Percentiles rank a stretch among this genome's conserved stretches.
phyloP scores from a whole-genome alignment of 1,139 yeast genomes.

The Diutina neorugosa region DNA sequence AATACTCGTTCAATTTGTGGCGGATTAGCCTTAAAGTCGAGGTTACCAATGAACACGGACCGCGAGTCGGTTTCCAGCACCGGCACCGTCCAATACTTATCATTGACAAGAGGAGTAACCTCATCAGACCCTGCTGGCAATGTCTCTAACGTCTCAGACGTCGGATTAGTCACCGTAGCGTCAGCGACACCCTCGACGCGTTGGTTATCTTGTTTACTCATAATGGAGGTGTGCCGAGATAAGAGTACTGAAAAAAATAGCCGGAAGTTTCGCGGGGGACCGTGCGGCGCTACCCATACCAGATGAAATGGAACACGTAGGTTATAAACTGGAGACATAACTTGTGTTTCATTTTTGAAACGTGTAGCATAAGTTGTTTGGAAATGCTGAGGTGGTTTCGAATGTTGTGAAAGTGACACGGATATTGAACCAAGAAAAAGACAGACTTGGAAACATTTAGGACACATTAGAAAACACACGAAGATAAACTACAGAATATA shows the following conservation, averaged over 20 bases:
- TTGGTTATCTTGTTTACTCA: neutral
- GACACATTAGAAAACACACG: no score
- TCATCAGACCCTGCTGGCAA: neutral
- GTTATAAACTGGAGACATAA: no score
- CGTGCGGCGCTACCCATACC: neutral
- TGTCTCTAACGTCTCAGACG: neutral
- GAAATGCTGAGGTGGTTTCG: no score
- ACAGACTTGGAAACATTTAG: no score
- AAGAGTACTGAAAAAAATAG: neutral
- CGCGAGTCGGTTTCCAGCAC: neutral
- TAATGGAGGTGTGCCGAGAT: neutral
- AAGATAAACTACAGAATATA: no score
- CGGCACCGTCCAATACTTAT: neutral
- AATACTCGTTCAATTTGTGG: neutral
- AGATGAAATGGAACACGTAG: no score
- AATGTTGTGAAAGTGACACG: no score
- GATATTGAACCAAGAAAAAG: no score
- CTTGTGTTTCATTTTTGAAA: no score
- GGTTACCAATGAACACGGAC: neutral
- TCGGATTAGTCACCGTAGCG: neutral
- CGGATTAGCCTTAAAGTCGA: neutral
- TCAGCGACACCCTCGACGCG: neutral
- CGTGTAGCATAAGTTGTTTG: no score
- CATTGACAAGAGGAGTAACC: neutral
- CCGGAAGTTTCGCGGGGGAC: neutral